Conservation (phyloP, 106 monocot species). For the Dioscorea alata region DNA sequence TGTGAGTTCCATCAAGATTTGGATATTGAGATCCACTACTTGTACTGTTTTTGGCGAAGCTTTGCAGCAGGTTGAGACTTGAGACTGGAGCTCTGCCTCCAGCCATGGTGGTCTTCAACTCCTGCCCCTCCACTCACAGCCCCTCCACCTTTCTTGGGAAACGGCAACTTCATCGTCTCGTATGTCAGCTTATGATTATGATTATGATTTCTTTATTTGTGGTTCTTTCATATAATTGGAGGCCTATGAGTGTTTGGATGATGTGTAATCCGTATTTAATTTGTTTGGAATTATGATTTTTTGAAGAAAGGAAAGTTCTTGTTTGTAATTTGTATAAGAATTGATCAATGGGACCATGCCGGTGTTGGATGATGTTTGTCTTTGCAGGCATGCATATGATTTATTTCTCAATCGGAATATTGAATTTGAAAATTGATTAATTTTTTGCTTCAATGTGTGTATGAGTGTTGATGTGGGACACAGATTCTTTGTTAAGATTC, state of each 20-base stretch:
- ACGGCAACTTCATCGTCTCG: not conserved
- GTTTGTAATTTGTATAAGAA: no score
- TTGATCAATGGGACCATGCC: no score
- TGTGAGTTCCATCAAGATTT: not conserved
- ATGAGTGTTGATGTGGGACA: no score
- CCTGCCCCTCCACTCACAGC: not conserved
- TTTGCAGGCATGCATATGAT: no score
- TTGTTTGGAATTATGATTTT: no score
- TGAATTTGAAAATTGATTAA: no score
- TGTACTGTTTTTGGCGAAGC: not conserved
- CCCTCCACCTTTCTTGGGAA: not conserved
- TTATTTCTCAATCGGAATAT: no score
- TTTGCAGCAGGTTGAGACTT: not conserved
- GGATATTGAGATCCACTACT: not conserved
- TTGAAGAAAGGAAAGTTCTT: no score
- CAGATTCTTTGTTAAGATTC: no score
- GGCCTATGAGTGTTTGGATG: not conserved
- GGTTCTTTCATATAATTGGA: not conserved
- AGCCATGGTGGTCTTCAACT: constrained; percentile 4
- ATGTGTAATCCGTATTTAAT: not conserved
- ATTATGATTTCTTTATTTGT: not conserved
- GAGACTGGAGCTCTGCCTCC: not conserved
- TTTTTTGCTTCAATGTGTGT: no score
- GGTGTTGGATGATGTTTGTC: no score
- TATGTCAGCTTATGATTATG: not conserved